Evolutionary conservation across 2,329 filamentous ascomycete species (phyloP).

Genomic region (Fusarium udum): DNA sequence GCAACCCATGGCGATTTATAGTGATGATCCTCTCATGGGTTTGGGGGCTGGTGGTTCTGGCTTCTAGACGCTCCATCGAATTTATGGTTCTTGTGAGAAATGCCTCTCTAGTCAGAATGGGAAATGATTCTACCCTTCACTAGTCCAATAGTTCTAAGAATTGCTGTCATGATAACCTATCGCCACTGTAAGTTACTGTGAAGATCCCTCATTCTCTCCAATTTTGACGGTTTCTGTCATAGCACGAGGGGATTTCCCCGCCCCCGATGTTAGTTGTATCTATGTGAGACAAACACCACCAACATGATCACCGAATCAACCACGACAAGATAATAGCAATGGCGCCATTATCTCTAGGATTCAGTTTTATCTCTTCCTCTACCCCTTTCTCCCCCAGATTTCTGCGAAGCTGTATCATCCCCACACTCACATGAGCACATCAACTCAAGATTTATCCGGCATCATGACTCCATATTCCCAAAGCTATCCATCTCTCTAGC

Average conservation of each 20-base stretch:
- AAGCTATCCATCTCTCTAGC: slow-evolving; percentile 1
- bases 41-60: slow-evolving; percentile 27
- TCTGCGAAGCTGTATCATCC: slow-evolving; percentile 11
- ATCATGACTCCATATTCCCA: slow-evolving; percentile 34
- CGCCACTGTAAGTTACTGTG: background rate
- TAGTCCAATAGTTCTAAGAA: background rate
- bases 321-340: background rate
- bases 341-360: background rate
- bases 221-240: background rate
- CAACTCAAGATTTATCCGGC: slow-evolving; percentile 25
- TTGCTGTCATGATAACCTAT: slow-evolving; percentile 9
- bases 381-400: slow-evolving; percentile 3
- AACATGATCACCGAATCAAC: background rate
- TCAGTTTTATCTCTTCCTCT: background rate
- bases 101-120: background rate
- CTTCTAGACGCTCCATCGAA: background rate
- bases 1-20: background rate
- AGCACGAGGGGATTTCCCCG: slow-evolving; percentile 11
- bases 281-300: background rate
- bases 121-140: background rate
- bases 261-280: background rate
- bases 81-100: background rate
- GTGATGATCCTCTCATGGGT: slow-evolving; percentile 4
- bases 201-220: slow-evolving; percentile 5
- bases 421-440: slow-evolving; percentile 26